Evolutionary conservation across 176 grass and related monocot species (phyloP).

Genomic region (Phyllostachys edulis): DNA sequence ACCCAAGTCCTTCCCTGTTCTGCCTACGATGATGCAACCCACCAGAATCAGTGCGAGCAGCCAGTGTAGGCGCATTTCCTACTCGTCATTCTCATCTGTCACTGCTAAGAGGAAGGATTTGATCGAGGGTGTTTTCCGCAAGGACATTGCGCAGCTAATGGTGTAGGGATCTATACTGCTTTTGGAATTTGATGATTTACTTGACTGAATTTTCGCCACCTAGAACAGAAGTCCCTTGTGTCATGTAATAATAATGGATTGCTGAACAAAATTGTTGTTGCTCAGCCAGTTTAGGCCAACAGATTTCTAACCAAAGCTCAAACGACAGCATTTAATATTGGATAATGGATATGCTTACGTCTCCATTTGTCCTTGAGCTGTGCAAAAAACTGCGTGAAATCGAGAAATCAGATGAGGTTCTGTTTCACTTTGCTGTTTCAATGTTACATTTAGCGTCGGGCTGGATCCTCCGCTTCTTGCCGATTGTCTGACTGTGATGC

Average conservation of each 20-base stretch:
- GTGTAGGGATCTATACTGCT: slow-evolving; percentile 27
- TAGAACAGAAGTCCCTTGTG: slow-evolving; percentile 2
- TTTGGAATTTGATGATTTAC: slow-evolving; percentile 16
- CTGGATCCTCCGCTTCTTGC: neutral
- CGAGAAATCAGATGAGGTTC: neutral
- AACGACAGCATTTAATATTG: neutral
- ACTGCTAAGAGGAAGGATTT: slow-evolving; percentile 44
- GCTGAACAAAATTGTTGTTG: slow-evolving; percentile 6
- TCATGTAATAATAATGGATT: slow-evolving; percentile 35
- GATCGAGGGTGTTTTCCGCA: slow-evolving; percentile 61
- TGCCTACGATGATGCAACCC: slow-evolving; percentile 60
- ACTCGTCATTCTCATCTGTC: slow-evolving; percentile 26
- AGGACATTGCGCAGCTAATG: slow-evolving; percentile 88
- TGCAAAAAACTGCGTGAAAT: neutral
- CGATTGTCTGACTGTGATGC: neutral
- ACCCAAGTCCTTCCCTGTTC: slow-evolving; percentile 54
- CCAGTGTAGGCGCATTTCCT: slow-evolving; percentile 56
- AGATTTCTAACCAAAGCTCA: slow-evolving; percentile 27
- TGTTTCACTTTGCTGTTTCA: neutral
- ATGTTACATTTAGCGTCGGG: neutral
- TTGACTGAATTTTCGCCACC: neutral
- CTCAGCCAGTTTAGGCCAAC: slow-evolving; percentile 26
- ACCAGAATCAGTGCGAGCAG: slow-evolving; percentile 39
- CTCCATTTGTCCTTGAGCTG: neutral
- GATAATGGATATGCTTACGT: neutral